Base-by-base conservation (phyloP, 176 grass and related monocot genomes). In the Zoysia pacifica region DNA sequence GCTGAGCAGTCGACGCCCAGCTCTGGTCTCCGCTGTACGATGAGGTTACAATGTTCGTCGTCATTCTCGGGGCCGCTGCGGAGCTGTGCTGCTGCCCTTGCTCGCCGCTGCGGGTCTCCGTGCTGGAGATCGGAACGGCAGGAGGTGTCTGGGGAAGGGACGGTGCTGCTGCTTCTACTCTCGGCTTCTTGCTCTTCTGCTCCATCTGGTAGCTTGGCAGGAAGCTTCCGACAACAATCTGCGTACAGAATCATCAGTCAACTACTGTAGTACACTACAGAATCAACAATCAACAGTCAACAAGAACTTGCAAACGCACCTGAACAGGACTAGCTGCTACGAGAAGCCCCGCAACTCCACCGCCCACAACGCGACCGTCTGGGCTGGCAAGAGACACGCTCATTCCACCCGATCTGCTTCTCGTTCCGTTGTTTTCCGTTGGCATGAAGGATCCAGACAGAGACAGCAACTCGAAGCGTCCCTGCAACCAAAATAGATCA, bases 381-480 rank as follows among this genome's bases (percentile, higher is more conserved):
- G 89, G 87, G 52, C 91, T 90, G 6, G 91, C 91, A 78, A 94
- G 85, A 80, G 89, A 92, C 44, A 97, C 94, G 61, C 94, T 97
- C 94, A 97, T 94, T 38, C 94, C 94, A 69, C 94, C 94, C 67
- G 94, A 94, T 19, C 94, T 76, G 80, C 87, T 94, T 36, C 87
- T 70, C 81, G 87, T 80, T 19, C 94, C 89, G 13, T 70, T 89
- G 78, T 68, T 97, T 84, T 97, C 91, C 9, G 87, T 88, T 63
- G 94, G 94, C 89, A 94, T 90, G 73, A 97, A 97, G 20, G 94
- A 97, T n/a, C 94, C 94, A 58, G 94, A 97, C 41, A 97, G 77
- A 51, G 91, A 94, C 19, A 97, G 83, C 75, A 97, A 83, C 80
- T 97, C 89, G 73, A 97, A 97, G 16, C 87, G 89, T 64, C 94